Evolutionary conservation across 306 rosid genomes (phyloP).

Genomic region (Amphicarpaea edgeworthii): DNA sequence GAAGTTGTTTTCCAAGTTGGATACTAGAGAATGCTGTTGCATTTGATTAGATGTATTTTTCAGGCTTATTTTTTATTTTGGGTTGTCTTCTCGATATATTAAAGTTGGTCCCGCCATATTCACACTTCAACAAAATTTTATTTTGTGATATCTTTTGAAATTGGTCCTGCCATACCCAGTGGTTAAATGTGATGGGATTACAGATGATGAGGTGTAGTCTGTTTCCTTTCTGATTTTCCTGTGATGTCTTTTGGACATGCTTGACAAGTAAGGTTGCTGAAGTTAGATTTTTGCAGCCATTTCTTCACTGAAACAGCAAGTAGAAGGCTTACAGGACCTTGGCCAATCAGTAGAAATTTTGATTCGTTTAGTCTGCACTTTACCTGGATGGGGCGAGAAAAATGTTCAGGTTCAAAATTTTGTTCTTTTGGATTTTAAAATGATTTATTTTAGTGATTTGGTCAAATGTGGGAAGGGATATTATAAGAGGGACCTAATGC

Average conservation of each 20-base stretch:
- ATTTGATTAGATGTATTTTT: constrained; percentile 18
- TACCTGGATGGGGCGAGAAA: constrained; percentile 99
- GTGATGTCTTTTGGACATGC: constrained; percentile 27
- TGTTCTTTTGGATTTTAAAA: constrained; percentile 32
- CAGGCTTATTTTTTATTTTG: constrained; percentile 8
- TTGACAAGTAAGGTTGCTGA: constrained; percentile 33
- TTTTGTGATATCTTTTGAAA: background rate
- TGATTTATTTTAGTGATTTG: constrained; percentile 29
- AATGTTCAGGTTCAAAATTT: constrained; percentile 86
- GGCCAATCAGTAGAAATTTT: constrained; percentile 75
- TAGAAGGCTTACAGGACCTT: constrained; percentile 79
- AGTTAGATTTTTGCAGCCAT: constrained; percentile 70
- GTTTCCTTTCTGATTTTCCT: constrained; percentile 23
- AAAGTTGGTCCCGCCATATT: background rate
- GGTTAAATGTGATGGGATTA: background rate
- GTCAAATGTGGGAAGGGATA: constrained; percentile 7
- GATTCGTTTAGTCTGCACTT: constrained; percentile 79
- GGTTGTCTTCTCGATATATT: background rate
- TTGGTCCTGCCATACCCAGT: background rate
- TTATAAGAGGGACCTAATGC: constrained; percentile 19
- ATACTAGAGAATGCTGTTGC: background rate
- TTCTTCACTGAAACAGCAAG: constrained; percentile 85
- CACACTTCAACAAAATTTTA: background rate
- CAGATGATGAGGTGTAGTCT: background rate
- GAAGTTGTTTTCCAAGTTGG: constrained; percentile 8